Base-by-base conservation (phyloP, 176 grass and related monocot species). In the Phragmites australis region DNA sequence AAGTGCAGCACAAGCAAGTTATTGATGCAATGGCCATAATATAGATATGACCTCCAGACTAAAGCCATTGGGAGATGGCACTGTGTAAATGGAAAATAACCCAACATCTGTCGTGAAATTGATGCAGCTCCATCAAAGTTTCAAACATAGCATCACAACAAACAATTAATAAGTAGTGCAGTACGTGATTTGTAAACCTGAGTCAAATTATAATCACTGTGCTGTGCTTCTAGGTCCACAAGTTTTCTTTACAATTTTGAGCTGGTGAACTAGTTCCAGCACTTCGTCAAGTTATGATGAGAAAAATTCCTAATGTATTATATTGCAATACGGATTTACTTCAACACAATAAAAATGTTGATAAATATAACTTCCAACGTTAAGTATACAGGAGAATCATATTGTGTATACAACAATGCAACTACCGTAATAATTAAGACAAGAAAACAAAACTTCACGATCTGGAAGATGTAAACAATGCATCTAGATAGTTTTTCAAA, bases 391-490 rank as follows among this genome's bases (percentile, higher is more conserved):
- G 4, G 23, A 44, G 50, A 0, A 44, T 31, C 26, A 45, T 56
- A 42, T 74, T 11, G 15, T 46, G 1, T 19, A 3, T n/a, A 39
- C 13, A 40, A 40, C 5, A 54, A 34, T 87, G 70, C 64, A 70
- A 4, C 17, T 23, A 75, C 1, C 4, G 14, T 16, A 5, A 34
- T 60, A 52, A 37, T 37, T 16, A 34, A 2, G 34, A 10, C 32
- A 25, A 16, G 1, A 59, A 15, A 69, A 55, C 5, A n/a, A 10
- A 59, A 32, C n/a, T 22, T 50, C 17, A 22, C 19, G 13, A 47
- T 21, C 34, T 26, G 48, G 31, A 65, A 79, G 34, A 31, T 61
- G 32, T 69, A 52, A 67, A 66, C 37, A 59, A 75, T 81, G 41
- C 30, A 75, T 4, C n/a, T 46, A 66, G 45, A 67, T 11, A 59